Conservation (phyloP, 2,329 filamentous ascomycete species). For the Ceratocystis lukuohia region DNA sequence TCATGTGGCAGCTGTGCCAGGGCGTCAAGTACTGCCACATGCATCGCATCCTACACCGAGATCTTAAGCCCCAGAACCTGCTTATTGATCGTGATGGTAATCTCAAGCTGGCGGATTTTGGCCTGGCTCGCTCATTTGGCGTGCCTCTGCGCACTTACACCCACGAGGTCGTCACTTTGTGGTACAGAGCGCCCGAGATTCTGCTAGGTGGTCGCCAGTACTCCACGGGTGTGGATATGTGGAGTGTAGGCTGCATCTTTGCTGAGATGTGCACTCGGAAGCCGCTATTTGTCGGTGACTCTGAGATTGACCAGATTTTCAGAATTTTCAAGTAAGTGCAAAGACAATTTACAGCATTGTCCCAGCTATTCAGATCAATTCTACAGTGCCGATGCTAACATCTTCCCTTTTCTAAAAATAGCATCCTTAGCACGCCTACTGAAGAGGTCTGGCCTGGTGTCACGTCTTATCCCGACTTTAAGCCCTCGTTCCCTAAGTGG, state of each 20-base stretch:
- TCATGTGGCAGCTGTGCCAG: conserved; percentile 77
- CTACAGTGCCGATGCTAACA: not conserved
- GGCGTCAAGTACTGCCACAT: conserved; percentile 81
- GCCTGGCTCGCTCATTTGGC: conserved; percentile 77
- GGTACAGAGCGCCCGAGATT: conserved; percentile 87
- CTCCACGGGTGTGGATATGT: conserved; percentile 91
- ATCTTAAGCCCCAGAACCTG: conserved; percentile 82
- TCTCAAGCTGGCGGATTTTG: conserved; percentile 82
- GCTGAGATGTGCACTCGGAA: conserved; percentile 94
- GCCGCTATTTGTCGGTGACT: conserved; percentile 83
- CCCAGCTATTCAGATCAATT: too few relatives aligned
- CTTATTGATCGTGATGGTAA: conserved; percentile 78
- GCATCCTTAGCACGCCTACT: conserved; percentile 64
- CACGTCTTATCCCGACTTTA: conserved; percentile 90
- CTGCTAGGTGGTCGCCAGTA: conserved; percentile 82
- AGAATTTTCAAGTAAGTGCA: conserved; percentile 49
- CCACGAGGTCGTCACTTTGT: conserved; percentile 87
- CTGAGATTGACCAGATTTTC: conserved; percentile 40
- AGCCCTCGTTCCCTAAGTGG: conserved; percentile 87
- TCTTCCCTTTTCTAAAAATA: not conserved
- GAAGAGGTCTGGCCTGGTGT: conserved; percentile 80
- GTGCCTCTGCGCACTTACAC: conserved; percentile 85
- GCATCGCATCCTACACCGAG: conserved; percentile 74
- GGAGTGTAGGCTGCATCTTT: conserved; percentile 89
- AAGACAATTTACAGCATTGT: not conserved